Percentiles rank a stretch among this genome's conserved stretches.
These are phyloP conservation scores for Cladosporium oxysporum DNA, from an alignment of 2,329 filamentous ascomycete species.

Conservation along the genomic window DNA sequence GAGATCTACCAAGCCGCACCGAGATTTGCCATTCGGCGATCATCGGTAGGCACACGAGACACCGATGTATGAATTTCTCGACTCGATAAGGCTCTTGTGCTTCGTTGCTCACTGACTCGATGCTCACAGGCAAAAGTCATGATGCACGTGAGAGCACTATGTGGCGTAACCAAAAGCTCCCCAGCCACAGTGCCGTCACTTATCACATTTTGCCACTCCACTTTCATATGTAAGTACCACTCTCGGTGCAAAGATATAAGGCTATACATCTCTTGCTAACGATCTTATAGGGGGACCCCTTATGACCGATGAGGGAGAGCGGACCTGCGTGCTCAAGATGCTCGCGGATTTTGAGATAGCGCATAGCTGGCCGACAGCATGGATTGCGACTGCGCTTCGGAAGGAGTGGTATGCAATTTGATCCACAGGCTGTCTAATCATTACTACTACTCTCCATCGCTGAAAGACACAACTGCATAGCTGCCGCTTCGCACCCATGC, in stretches of 20 bases:
- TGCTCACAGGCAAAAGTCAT: slow-evolving; percentile 14
- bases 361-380: slow-evolving; percentile 12
- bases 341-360: slow-evolving; percentile 8
- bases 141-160: slow-evolving; percentile 10
- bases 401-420: slow-evolving; percentile 10
- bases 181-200: slow-evolving; percentile 8
- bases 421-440: slow-evolving; percentile 1
- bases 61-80: slow-evolving; percentile 9
- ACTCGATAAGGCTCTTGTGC: not conserved
- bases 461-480: slow-evolving; percentile 92
- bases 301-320: slow-evolving; percentile 13
- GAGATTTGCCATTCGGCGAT: slow-evolving; percentile 10
- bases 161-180: slow-evolving; percentile 11
- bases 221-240: slow-evolving; percentile 13
- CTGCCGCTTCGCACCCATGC: slow-evolving; percentile 94
- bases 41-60: slow-evolving; percentile 2
- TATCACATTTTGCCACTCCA: slow-evolving; percentile 13
- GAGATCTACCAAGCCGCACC: slow-evolving; percentile 16
- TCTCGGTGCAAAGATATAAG: not conserved
- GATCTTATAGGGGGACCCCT: slow-evolving; percentile 8
- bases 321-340: slow-evolving; percentile 10
- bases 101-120: not conserved
- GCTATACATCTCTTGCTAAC: not conserved
- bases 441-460: slow-evolving; percentile 58
- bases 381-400: slow-evolving; percentile 9